phyloP scores from a whole-genome alignment of 805 yeast genomes.

The Kregervanrija delftensis region DNA sequence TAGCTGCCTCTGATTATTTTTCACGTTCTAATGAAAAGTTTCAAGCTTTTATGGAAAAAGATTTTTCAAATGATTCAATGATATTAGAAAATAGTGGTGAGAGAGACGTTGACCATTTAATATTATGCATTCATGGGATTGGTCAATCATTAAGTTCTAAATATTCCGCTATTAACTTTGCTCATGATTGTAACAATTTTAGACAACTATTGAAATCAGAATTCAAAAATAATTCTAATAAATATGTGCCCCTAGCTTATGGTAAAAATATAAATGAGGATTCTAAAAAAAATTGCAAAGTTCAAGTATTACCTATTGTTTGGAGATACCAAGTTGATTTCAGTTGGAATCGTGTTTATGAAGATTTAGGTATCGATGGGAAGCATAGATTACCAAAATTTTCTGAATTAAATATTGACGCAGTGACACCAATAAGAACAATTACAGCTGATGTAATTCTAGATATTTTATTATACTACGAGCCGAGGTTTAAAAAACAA shows the following conservation, averaged over 20 bases:
- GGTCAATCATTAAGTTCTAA: constrained; percentile 82
- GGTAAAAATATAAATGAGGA: constrained; percentile 13
- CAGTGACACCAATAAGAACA: constrained; percentile 69
- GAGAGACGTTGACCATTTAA: constrained; percentile 46
- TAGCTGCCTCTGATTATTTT: too few species aligned
- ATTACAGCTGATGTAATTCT: constrained; percentile 80
- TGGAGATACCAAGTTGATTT: constrained; percentile 83
- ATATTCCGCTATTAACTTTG: constrained; percentile 77
- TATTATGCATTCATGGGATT: constrained; percentile 90
- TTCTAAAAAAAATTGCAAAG: constrained; percentile 39
- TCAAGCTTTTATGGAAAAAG: constrained; percentile 44
- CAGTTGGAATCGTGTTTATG: constrained; percentile 36
- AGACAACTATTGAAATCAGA: constrained; percentile 50
- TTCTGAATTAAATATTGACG: constrained; percentile 67
- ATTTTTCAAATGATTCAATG: constrained; percentile 40
- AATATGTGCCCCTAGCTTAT: constrained; percentile 33
- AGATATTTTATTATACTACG: constrained; percentile 76
- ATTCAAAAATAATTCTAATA: constrained; percentile 33
- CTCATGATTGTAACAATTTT: constrained; percentile 71
- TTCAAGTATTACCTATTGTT: constrained; percentile 83
- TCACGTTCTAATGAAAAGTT: constrained; percentile 25
- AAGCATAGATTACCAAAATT: constrained; percentile 50
- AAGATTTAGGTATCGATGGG: constrained; percentile 32
- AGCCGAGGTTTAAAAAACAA: constrained; percentile 55
- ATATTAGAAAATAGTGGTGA: constrained; percentile 31